Evolutionary conservation across 805 yeast genomes (phyloP), one percentile per base, ranked within the genome.

Genomic region (Lipomyces lipofer): DNA sequence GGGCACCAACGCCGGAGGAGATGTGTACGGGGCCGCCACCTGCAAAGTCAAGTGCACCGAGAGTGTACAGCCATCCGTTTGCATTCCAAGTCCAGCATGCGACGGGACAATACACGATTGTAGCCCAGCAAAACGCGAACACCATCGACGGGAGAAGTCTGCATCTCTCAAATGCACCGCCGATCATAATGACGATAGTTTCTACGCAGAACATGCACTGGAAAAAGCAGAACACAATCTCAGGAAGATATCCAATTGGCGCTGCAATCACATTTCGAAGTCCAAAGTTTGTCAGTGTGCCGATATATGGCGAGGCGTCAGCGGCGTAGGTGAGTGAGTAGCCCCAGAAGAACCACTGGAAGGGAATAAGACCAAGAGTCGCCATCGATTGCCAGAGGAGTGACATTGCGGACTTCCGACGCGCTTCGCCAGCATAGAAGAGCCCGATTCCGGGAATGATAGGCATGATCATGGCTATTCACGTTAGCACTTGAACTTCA

Each of bases 341-440:
- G 60, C 98, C 99, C 96, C 97, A 90, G 76, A 90, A 90, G 72
- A 89, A 92, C 98, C 98, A 92, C 71, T 94, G 97, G 80, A 94
- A 89, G 0, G 86, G 73, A 4, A 90, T 83, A 28, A 92, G 75
- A 63, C 92, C 83, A 17, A 83, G 82, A 15, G 94, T 88, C 88
- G 88, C 90, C 67, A 92, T 74, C 7, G 96, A 85, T n/a, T 96
- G 94, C 97, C 97, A 94, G 50, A 94, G 74, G 48, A 92, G 76
- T 4, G 97, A 88, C 50, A 92, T 74, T 12, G 97, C 96, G 67
- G 92, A 97, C 72, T 90, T 88, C 71, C 92, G 91, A 72, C 99
- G 83, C 8, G 96, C 84, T 58, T 92, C 74, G 62, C 99, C 99
- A 27, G 96, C 88, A 73, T 92, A 92, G 58, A 91, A 75, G 49